Conservation (phyloP, 805 yeast species). For the Yarrowia bubula region DNA sequence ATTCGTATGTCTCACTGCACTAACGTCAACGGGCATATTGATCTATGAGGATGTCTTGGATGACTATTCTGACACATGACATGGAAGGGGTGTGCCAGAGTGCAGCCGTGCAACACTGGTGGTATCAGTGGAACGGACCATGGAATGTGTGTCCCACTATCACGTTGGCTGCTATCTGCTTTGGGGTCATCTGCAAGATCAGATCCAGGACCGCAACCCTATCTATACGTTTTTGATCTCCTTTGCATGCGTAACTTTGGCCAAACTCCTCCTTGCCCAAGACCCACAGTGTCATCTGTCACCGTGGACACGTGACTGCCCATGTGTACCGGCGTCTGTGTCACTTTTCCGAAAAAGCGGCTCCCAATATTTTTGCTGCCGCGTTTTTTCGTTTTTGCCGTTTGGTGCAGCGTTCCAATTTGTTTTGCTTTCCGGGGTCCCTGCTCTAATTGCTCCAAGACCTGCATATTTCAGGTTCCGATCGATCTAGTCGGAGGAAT, state of each 20-base stretch:
- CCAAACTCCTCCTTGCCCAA: too few relatives aligned
- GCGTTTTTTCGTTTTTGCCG: not conserved
- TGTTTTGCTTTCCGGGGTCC: not conserved
- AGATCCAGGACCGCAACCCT: constrained; percentile 21
- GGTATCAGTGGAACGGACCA: too few relatives aligned
- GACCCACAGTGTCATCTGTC: too few relatives aligned
- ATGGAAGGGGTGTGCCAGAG: too few relatives aligned
- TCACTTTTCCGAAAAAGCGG: too few relatives aligned
- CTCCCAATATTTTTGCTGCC: too few relatives aligned
- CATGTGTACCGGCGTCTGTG: too few relatives aligned
- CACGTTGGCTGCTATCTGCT: too few relatives aligned
- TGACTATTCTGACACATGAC: not conserved
- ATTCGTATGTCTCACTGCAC: constrained; percentile 7
- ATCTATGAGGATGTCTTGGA: not conserved
- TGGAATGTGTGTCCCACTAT: too few relatives aligned
- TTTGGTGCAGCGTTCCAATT: not conserved
- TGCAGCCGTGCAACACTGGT: too few relatives aligned
- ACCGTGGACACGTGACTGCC: too few relatives aligned
- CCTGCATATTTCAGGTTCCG: constrained; percentile 22
- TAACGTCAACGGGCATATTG: constrained; percentile 1
- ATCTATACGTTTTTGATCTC: not conserved
- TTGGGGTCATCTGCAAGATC: not conserved
- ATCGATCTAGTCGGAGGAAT: not conserved
- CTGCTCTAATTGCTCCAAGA: constrained; percentile 15
- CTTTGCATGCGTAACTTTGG: not conserved